Conservation (phyloP, 2,329 filamentous ascomycete genomes). For the Metarhizium humberi region DNA sequence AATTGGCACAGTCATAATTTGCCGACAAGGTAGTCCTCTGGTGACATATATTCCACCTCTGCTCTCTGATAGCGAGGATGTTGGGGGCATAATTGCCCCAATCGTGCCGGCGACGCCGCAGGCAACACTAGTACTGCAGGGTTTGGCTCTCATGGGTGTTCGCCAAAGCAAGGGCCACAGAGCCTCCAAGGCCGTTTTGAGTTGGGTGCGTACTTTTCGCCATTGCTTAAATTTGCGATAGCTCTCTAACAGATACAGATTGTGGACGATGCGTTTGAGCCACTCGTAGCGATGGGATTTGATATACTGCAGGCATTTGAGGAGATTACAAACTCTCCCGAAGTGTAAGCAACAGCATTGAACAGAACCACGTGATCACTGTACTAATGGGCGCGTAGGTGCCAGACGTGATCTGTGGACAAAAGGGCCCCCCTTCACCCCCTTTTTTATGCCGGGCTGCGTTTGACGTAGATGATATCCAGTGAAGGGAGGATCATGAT, state of each 20-base stretch:
- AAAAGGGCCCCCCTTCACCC: too few relatives aligned
- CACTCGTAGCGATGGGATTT: slow-evolving; percentile 71
- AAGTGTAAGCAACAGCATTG: slow-evolving; percentile 30
- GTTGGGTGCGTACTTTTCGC: slow-evolving; percentile 55
- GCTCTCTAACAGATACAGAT: slow-evolving; percentile 36
- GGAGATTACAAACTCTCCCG: slow-evolving; percentile 59
- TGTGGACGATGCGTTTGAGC: slow-evolving; percentile 61
- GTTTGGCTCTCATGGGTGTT: slow-evolving; percentile 70
- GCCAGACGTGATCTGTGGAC: not conserved
- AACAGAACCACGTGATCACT: not conserved
- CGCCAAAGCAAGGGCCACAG: slow-evolving; percentile 75
- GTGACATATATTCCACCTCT: slow-evolving; percentile 62
- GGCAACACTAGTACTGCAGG: slow-evolving; percentile 62
- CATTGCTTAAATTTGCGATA: too few relatives aligned
- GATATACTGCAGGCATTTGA: slow-evolving; percentile 71
- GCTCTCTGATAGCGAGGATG: slow-evolving; percentile 45
- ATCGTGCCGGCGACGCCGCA: slow-evolving; percentile 63
- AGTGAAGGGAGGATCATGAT: not conserved
- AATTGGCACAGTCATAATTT: slow-evolving; percentile 72
- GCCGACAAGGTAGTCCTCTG: slow-evolving; percentile 59
- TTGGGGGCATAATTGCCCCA: slow-evolving; percentile 72
- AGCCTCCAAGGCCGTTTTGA: slow-evolving; percentile 62
- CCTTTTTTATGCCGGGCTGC: not conserved
- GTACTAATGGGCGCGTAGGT: not conserved
- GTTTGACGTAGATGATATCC: not conserved